Evolutionary conservation across 495 filamentous ascomycete genomes (phyloP), one percentile per base, ranked within the genome.

Genomic region (Talaromyces borbonicus): DNA sequence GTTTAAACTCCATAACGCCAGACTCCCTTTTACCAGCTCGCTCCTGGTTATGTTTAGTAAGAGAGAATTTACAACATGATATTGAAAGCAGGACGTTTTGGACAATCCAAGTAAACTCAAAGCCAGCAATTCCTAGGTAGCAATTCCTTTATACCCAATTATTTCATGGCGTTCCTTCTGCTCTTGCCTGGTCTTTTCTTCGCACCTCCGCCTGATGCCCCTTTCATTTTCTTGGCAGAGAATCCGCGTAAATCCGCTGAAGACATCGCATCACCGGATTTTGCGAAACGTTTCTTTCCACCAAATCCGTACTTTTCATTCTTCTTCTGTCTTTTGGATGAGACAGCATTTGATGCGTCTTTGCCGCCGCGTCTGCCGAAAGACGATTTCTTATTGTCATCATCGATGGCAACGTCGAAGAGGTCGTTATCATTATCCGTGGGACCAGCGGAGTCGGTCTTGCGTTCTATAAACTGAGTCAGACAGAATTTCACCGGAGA

Each of bases 341-440:
- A 76, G 39, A 75, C 68, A 25, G 62, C 66, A 49, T 67, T 62
- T 26, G 61, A 63, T 29, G 36, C 39, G 44, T 48, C 27, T 46
- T 58, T 62, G 35, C 50, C 55, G 37, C 58, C 59, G 53, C 43
- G 45, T 24, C 37, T 40, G 49, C 67, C 65, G 49, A 64, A 67
- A 22, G 57, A 47, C 46, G 70, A 72, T 36, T 67, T 65, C 38
- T 74, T 67, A 36, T 77, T 69, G 46, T 83, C 81, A 36, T 90
- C 80, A 51, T 98, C 92, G 42, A 98, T 81, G 44, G 83, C 87
- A 11, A 98, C 81, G 62, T 96, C 90, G 69, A 98, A 98, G 53
- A 96, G 77, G 59, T 96, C 87, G 32, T 81, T 81, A 38, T 65
- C 49, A 56, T 95, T 89, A 48, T 80, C 78, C 8, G 80, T 80